Evolutionary conservation across 148 eudicot species (phyloP), one percentile per base, ranked within the genome.

Genomic region (Rhododendron ovatum): DNA sequence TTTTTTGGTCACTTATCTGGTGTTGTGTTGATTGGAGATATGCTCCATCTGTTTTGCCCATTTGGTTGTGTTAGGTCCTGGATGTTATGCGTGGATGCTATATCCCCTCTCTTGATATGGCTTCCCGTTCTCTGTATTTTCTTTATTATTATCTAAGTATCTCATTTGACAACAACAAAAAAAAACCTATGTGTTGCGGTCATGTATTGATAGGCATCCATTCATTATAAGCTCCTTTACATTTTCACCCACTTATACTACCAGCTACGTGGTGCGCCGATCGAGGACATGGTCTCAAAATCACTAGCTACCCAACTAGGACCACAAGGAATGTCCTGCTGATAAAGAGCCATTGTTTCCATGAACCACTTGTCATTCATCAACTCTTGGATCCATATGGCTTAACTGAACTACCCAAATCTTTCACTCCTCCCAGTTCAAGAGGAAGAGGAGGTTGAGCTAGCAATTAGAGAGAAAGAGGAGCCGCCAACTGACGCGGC

Each of bases 311-410:
- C 33, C 18, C 18, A 28, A 28, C 22, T n/a, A 63, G 53, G 53
- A 14, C 12, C 50, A 65, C 71, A 65, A 41, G 53, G 55, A 67
- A 63, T 83, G 22, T 83, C 77, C 39, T 65, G 30, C 13, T n/a
- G 85, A 18, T 83, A 30, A 45, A 6, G 41, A n/a, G 57, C 51
- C 39, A 83, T 63, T 83, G 85, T 65, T 28, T 83, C 85, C 77
- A 67, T 45, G 77, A 83, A 83, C 85, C 85, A 83, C 1, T 63
- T 50, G 17, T 65, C 77, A 7, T 65, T n/a, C 85, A 83, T 83
- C 41, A 65, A 2, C 3, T 39, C 33, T 12, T 45, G 55, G 13
- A 82, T 37, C 71, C 28, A 37, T 61, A 33, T 61, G 74, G 84
- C 2, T 2, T 8, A 39, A 82, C 12, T 61, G 48, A 53, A 22